Base-by-base conservation (phyloP, 257 asterid species). In the Haberlea rhodopensis region DNA sequence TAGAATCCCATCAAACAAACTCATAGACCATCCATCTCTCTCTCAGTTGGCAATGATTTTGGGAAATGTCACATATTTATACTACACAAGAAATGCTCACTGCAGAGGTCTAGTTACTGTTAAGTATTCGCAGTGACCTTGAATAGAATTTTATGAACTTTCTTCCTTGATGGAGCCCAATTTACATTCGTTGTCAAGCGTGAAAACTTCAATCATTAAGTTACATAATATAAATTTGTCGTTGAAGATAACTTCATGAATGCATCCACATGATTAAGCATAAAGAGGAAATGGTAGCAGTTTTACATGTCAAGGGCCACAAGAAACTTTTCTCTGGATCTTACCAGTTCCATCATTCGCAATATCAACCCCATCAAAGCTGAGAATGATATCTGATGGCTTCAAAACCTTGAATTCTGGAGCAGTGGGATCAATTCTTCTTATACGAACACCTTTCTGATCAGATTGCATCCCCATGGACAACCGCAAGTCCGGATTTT, bases 311-410 rank as follows among this genome's bases (percentile, higher is more conserved):
- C 56, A 29, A 3, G 10, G 20, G 32, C 13, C 40, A 51, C 19
- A 49, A 34, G 53, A 67, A 43, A 26, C 65, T 54, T 55, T 60
- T 64, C 53, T 72, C 62, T 55, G 71, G 58, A 37, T 37, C 54
- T 54, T 75, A 91, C 98, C 98, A 58, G 98, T 89, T 76, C 98
- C 98, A 76, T 89, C 98, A 71, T 92, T 92, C 25, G 97, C 98
- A 70, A 89, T 89, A 72, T 83, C 79, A 68, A 89, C 80, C 68
- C 95, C 88, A 63, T 87, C 98, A 66, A 91, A 87, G 80, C 96
- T 81, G 60, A 89, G 95, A 74, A 91, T 84, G 65, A 89, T 76
- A 81, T 91, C 98, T 28, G 98, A 89, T 67, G 95, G 94, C 77
- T 82, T 81, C 81, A 91, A 75, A 68, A 89, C 77, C 60, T 63